Percentiles rank a stretch among this genome's conserved stretches.
Conservation (phyloP, 2,329 filamentous ascomycete genomes). For the Cordyceps cateniannulata region DNA sequence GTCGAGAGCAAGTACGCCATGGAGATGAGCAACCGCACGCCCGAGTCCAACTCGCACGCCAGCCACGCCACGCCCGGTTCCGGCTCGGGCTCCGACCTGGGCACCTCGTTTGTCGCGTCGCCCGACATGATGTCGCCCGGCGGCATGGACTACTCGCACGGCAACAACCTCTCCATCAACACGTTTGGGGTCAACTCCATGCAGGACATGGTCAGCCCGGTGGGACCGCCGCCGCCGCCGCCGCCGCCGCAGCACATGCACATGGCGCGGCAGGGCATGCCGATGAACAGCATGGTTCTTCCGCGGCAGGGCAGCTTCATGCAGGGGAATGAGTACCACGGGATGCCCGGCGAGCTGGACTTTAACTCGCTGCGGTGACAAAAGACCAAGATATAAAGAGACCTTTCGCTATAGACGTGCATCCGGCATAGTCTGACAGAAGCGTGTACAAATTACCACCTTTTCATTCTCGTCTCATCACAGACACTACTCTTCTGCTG, state of each 20-base stretch:
- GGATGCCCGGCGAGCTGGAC: slow-evolving; percentile 2
- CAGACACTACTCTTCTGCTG: neutral
- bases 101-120: slow-evolving; percentile 46
- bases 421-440: neutral
- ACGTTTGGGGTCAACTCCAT: slow-evolving; percentile 40
- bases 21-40: slow-evolving; percentile 29
- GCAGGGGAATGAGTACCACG: slow-evolving; percentile 12
- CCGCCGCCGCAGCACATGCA: slow-evolving; percentile 26
- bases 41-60: slow-evolving; percentile 29
- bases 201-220: slow-evolving; percentile 45
- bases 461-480: neutral
- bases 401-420: neutral
- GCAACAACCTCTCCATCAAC: slow-evolving; percentile 23
- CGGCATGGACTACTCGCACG: slow-evolving; percentile 40
- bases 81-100: slow-evolving; percentile 28
- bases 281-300: slow-evolving; percentile 24
- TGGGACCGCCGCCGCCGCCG: slow-evolving; percentile 25
- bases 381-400: neutral
- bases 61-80: slow-evolving; percentile 23
- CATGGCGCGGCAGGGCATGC: slow-evolving; percentile 23
- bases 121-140: slow-evolving; percentile 47
- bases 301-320: slow-evolving; percentile 29
- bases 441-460: neutral
- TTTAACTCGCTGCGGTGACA: slow-evolving; percentile 20
- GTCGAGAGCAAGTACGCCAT: slow-evolving; percentile 33